phyloP scores from a whole-genome alignment of 495 filamentous ascomycete genomes.

The Neurospora hispaniola region DNA sequence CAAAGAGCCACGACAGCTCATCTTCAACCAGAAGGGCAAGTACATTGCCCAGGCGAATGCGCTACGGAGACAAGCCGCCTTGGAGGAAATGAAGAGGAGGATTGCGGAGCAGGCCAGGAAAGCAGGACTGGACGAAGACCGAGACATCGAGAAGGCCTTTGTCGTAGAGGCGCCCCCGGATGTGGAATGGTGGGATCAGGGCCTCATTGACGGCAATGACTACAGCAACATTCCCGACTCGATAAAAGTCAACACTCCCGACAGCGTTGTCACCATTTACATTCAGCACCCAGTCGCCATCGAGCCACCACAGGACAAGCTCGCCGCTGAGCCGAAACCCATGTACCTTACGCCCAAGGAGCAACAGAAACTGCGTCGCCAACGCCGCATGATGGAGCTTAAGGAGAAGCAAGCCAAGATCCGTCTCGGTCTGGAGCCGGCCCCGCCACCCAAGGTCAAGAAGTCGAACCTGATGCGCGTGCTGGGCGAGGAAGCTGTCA shows the following conservation, averaged over 20 bases:
- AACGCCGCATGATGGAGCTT: slow-evolving; percentile 79
- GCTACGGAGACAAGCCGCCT: slow-evolving; percentile 69
- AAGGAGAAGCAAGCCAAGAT: slow-evolving; percentile 97
- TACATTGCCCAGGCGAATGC: slow-evolving; percentile 90
- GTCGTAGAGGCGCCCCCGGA: slow-evolving; percentile 75
- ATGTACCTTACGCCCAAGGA: slow-evolving; percentile 90
- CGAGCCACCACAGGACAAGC: slow-evolving; percentile 81
- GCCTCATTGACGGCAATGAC: slow-evolving; percentile 57
- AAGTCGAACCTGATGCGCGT: slow-evolving; percentile 95
- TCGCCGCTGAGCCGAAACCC: slow-evolving; percentile 66
- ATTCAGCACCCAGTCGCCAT: slow-evolving; percentile 91
- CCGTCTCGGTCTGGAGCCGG: slow-evolving; percentile 74
- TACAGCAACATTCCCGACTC: slow-evolving; percentile 58
- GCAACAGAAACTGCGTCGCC: slow-evolving; percentile 80
- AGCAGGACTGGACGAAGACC: slow-evolving; percentile 81
- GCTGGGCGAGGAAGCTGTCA: slow-evolving; percentile 92
- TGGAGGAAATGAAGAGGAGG: slow-evolving; percentile 88
- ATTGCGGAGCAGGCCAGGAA: slow-evolving; percentile 80
- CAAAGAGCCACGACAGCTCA: slow-evolving; percentile 59
- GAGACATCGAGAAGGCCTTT: slow-evolving; percentile 81
- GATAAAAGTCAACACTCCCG: slow-evolving; percentile 64
- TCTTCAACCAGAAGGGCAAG: slow-evolving; percentile 95
- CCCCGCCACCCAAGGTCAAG: slow-evolving; percentile 89
- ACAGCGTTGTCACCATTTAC: slow-evolving; percentile 79
- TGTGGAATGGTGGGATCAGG: slow-evolving; percentile 98